A percentile compares a stretch with the other conserved stretches of the same genome.
Conservation (phyloP, 1,284 basidiomycete genomes). For the Phellopilus nigrolimitatus region DNA sequence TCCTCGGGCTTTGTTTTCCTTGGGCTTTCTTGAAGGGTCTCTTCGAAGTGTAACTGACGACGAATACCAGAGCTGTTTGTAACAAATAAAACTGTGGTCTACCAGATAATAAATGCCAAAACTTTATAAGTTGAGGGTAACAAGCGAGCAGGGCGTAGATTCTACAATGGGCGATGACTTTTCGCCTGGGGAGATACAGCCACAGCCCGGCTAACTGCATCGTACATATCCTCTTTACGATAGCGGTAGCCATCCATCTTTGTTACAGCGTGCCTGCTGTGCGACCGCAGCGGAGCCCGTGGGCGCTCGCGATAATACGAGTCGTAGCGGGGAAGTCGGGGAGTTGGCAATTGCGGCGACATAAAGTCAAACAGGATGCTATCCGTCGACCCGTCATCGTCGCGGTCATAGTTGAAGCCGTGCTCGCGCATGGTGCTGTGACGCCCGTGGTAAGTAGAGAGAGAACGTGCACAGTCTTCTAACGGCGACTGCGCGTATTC, state of each 20-base stretch:
- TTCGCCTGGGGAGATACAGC: background rate
- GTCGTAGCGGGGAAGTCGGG: background rate
- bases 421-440: background rate
- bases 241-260: background rate
- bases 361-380: slow-evolving; percentile 2
- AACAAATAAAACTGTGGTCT: background rate
- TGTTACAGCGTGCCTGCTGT: slow-evolving; percentile 8
- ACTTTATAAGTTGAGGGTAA: background rate
- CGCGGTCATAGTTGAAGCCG: background rate
- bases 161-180: background rate
- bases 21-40: background rate
- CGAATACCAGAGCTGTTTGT: background rate
- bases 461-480: background rate
- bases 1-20: background rate
- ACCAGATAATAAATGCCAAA: background rate
- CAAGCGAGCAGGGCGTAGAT: too few relatives aligned
- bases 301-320: background rate
- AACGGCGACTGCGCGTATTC: background rate
- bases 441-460: background rate
- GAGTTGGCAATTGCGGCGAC: background rate
- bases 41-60: too few relatives aligned
- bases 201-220: background rate
- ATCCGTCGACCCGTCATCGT: background rate
- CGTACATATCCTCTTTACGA: slow-evolving; percentile 6
- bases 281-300: slow-evolving; percentile 4